Base-by-base conservation (phyloP, 2,329 filamentous ascomycete species). In the Verticillium zaregamsianum region DNA sequence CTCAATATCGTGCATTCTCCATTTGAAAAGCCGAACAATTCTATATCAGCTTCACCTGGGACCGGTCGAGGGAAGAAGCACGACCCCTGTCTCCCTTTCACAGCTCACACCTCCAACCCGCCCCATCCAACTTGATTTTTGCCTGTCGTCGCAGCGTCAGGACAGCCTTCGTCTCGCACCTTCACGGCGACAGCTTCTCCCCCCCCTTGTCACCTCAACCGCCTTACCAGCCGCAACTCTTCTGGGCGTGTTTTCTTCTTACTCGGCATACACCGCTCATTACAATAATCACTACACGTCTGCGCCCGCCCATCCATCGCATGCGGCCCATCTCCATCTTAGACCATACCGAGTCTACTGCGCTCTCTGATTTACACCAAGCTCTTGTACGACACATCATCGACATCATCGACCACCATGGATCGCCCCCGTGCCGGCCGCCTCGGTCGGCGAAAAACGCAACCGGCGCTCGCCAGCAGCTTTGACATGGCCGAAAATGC, bases 401-500 rank as follows among this genome's bases (percentile, higher is more conserved):
- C 20, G 20, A 52, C 20, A 55, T 32, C 54, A n/a, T 32, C 54
- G 23, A 32, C 32, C 31, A 58, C 35, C 35, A 59, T 59, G 58
- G 58, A 59, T 20, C 58, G 58, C 40, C 49, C 33, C n/a, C 58
- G 58, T 25, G 32, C 39, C 32, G 32, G 32, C 20, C 58, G 58
- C 40, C n/a, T 32, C 5, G 45, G 31, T n/a, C 58, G 58, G 40
- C 58, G 58, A 28, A 52, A 35, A 31, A 59, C 58, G 9, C 58
- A 59, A 31, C 58, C 58, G 6, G 20, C 45, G 15, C 45, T 54
- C 4, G 32, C 45, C 2, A 55, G 28, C 40, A 59, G 31, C 40
- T 59, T 59, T 37, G 58, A 59, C n/a, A 31, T 74, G 35, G 69
- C 68, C 55, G 68, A 72, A 61, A 52, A 25, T 7, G 45, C 45